Evolutionary conservation across 352 stramenopile species (phyloP), one percentile per base, ranked within the genome.

Genomic region (Pythium pectinolyticum): DNA sequence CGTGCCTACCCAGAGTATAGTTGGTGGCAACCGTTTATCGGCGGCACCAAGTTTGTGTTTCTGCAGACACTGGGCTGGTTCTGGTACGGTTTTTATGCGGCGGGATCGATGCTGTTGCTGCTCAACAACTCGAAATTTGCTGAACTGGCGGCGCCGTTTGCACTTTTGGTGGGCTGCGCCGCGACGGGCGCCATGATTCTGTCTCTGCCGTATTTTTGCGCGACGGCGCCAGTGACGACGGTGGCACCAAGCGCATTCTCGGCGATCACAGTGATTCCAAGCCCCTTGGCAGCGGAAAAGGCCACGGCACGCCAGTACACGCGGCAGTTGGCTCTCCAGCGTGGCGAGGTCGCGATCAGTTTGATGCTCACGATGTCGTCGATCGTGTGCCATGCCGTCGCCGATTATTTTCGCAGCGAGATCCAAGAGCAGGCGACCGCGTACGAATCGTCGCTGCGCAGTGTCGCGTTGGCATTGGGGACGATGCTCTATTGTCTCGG

Each of bases 1-100:
- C 74, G 78, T 20, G 58, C 67, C 0, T 32, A 67, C 1, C 41
- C 69, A 14, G 37, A 47, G 11, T 87, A 75, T 45, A 49, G 39
- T 1, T 78, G 75, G 70, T 87, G 74, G 74, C 78, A 87, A 14
- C 78, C 78, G 5, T 87, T 87, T 47, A 45, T 73, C 3, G 78
- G 78, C 14, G 77, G 75, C n/a, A 82, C 78, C 1, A 81, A 80
- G 47, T 87, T 80, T 58, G 68, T 85, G 8, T 87, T 87, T 51
- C 47, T 87, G 15, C 78, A 87, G 66, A 79, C 70, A 7, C 67
- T 87, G 5, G 78, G 78, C 3, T 87, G 78, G 78, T 62, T 84
- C 20, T 87, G 78, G 78, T 87, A 85, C 32, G 73, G 66, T 0
- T 72, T 80, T 39, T 84, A 79, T 56, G 47, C 82, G 22, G 75